A percentile compares a stretch with the other conserved stretches of the same genome.
Conservation (phyloP, 768 basidiomycete genomes). For the Saitozyma sp. region DNA sequence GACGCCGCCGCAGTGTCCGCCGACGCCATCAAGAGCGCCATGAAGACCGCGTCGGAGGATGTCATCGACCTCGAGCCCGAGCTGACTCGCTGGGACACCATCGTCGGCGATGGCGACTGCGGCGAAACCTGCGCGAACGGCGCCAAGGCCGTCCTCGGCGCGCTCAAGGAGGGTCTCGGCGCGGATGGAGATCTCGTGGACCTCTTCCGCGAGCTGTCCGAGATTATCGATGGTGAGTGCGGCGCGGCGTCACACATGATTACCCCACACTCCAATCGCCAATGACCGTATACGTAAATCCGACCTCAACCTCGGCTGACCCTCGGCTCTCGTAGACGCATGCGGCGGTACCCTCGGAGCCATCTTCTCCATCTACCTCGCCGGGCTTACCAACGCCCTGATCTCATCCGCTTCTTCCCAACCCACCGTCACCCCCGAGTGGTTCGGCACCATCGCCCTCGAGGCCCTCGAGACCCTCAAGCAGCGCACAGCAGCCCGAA, state of each 20-base stretch:
- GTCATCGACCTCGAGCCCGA: slow-evolving; percentile 43
- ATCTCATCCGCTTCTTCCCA: slow-evolving; percentile 16
- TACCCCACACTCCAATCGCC: background rate
- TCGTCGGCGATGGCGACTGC: slow-evolving; percentile 51
- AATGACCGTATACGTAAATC: background rate
- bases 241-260: background rate
- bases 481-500: slow-evolving; percentile 47
- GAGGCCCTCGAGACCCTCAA: slow-evolving; percentile 40
- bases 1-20: slow-evolving; percentile 7
- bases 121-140: slow-evolving; percentile 48
- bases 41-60: slow-evolving; percentile 39
- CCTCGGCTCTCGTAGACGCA: slow-evolving; percentile 22
- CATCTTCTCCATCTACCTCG: slow-evolving; percentile 50
- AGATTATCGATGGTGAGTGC: slow-evolving; percentile 45
- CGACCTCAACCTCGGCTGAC: background rate
- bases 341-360: slow-evolving; percentile 50
- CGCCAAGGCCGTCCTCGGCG: slow-evolving; percentile 40
- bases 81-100: slow-evolving; percentile 48
- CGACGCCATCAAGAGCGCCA: slow-evolving; percentile 28
- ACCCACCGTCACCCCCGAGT: slow-evolving; percentile 20
- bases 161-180: slow-evolving; percentile 35
- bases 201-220: slow-evolving; percentile 44
- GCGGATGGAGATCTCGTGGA: slow-evolving; percentile 41
- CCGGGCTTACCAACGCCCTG: slow-evolving; percentile 41
- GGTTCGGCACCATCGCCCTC: slow-evolving; percentile 31